Base-by-base conservation (phyloP, 2,329 filamentous ascomycete genomes). In the Corynespora cassiicola region DNA sequence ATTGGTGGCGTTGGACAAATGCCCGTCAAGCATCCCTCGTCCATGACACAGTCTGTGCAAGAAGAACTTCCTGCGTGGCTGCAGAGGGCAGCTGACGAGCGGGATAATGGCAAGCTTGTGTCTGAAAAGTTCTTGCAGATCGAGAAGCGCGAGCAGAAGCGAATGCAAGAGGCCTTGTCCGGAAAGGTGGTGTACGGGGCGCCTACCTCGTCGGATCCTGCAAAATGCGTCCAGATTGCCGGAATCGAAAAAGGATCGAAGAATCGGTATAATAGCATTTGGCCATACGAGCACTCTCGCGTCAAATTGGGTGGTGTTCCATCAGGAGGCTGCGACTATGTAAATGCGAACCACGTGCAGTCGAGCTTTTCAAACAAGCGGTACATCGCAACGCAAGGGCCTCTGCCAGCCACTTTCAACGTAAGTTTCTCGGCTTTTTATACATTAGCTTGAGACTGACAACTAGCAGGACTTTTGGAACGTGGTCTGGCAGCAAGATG, bases 221-320 rank as follows among this genome's bases (percentile, higher is more conserved):
- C 70, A 2, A 64, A 73, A 23, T 69, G 70, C 15, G 81, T 95
- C 6, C 86, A 89, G 54, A 83, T 99, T 34, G 94, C 88, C 0
- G 94, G 94, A 6, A 87, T 99, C 19, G 94, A 99, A 60, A 94
- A 96, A 66, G 94, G 94, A 6, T 83, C 79, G 12, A 97, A 97
- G 74, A 99, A 99, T 57, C 82, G 94, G 7, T 99, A 99, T 74
- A 97, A 96, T 73, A 95, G 96, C 54, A 96, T 97, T 39, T 85
- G 95, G 71, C 94, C 94, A 0, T 99, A 95, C 63, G 92, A 97
- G 61, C 94, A 99, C 68, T 85, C 90, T 3, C 78, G 94, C 42
- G 94, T 99, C 36, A 90, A 82, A 51, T 71, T 99, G 30, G 78
- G 87, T 50, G 81, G 82, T 26, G 81, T 86, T 22, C 73, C 79